A percentile compares a stretch with the other conserved stretches of the same genome.
Evolutionary conservation across 2,329 filamentous ascomycete genomes (phyloP).

Genomic region (Pyrenophora graminea): DNA sequence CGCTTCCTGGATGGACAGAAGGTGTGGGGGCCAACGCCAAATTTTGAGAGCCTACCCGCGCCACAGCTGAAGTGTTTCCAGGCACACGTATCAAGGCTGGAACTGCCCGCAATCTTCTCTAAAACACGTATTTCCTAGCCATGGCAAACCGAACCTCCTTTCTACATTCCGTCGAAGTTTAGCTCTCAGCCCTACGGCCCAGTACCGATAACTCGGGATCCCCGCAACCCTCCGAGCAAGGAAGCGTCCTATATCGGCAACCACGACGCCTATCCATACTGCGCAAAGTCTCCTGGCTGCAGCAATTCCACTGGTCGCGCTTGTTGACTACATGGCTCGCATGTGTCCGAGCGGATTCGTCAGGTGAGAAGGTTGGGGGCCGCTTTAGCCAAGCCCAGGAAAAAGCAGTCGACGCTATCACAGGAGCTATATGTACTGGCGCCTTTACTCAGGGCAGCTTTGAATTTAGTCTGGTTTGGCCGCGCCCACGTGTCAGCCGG

Average conservation of each 20-base stretch:
- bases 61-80: too few relatives aligned
- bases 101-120: too few relatives aligned
- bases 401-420: slow-evolving; percentile 22
- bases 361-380: too few relatives aligned
- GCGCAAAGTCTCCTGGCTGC: background rate
- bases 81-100: too few relatives aligned
- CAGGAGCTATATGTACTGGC: slow-evolving; percentile 17
- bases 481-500: slow-evolving; percentile 6
- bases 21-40: too few relatives aligned
- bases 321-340: slow-evolving; percentile 1
- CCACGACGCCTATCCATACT: background rate
- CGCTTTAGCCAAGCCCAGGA: slow-evolving; percentile 9
- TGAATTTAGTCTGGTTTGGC: slow-evolving; percentile 21
- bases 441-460: slow-evolving; percentile 11
- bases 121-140: too few relatives aligned
- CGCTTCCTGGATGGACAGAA: too few relatives aligned
- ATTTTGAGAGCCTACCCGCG: too few relatives aligned
- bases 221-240: background rate
- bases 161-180: background rate
- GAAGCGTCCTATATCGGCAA: background rate
- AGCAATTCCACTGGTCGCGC: slow-evolving; percentile 1
- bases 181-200: slow-evolving; percentile 1
- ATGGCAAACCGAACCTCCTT: background rate
- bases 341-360: too few relatives aligned
- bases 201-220: background rate